Evolutionary conservation across 768 basidiomycete species (phyloP).

Genomic region (Tylopilus subfusipes): DNA sequence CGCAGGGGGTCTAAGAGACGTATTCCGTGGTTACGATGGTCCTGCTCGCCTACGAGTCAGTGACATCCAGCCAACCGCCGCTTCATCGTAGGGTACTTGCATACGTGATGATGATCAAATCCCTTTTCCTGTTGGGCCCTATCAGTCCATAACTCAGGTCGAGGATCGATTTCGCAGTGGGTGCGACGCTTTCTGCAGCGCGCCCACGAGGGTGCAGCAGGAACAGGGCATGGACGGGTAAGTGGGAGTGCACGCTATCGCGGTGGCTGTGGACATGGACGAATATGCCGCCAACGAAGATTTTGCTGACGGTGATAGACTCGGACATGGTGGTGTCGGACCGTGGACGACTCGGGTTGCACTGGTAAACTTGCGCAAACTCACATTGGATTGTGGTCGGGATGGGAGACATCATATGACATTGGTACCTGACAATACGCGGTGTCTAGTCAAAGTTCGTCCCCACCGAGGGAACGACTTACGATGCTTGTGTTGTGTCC

Average conservation of each 20-base stretch:
- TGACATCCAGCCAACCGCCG: not conserved
- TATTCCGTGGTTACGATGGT: conserved; percentile 32
- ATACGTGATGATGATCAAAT: conserved; percentile 28
- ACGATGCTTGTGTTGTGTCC: not conserved
- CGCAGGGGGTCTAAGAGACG: conserved; percentile 24
- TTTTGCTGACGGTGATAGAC: conserved; percentile 3
- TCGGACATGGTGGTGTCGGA: conserved; percentile 18
- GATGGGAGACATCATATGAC: not conserved
- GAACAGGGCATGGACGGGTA: conserved; percentile 29
- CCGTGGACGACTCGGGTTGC: not conserved
- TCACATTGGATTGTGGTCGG: not conserved
- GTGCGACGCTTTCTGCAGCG: conserved; percentile 3
- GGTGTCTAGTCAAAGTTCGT: not conserved
- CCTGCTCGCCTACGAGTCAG: conserved; percentile 14
- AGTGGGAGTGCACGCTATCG: conserved; percentile 5
- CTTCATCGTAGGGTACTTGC: conserved; percentile 15
- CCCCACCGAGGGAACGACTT: not conserved
- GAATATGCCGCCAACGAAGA: conserved; percentile 27
- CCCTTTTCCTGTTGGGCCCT: conserved; percentile 15
- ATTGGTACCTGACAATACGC: too few species aligned
- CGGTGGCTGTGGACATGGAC: conserved; percentile 26
- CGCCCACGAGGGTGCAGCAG: conserved; percentile 31
- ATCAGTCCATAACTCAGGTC: conserved; percentile 11
- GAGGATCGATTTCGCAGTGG: conserved; percentile 22
- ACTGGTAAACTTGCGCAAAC: not conserved